Base-by-base conservation (phyloP, 441 rosid species). In the Rhodomyrtus psidioides region DNA sequence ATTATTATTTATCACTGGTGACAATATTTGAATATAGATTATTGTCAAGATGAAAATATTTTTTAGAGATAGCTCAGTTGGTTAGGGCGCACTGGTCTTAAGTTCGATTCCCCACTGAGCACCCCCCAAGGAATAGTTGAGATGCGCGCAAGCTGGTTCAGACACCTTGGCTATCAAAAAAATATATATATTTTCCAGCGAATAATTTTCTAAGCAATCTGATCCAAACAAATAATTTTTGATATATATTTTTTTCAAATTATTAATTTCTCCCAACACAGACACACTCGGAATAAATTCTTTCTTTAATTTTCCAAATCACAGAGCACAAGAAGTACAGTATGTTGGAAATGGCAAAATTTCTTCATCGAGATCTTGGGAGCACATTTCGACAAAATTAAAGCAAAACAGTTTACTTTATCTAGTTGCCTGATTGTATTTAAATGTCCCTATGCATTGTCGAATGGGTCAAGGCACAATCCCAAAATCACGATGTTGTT, bases 201-300 rank as follows among this genome's bases (percentile, higher is more conserved):
- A 53, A 17, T 53, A 15, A 53, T 15, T 53, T 14, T 14, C 53
- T 12, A 3, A 51, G 15, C 53, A 13, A 13, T 51, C 14, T 51
- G 12, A 51, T 51, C 5, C 13, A 51, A 51, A 51, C 53, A 4
- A 51, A 14, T 1, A 14, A 51, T 13, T 13, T 51, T 14, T 0
- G 53, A 51, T 12, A 51, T 13, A 12, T 12, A n/a, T n/a, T n/a
- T 51, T 51, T 51, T 9, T 5, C 12, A 7, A 23, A 21, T 8
- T 3, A 4, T 23, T 4, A 23, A n/a, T 49, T 76, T 88, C 90
- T 53, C 17, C 12, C 82, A 88, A 90, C 86, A 86, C 86, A 90
- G 87, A 86, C 92, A 83, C 57, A 86, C 84, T 89, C 44, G 55
- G 83, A 27, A 21, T 3, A 55, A 60, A 28, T 16, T 1, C 3